phyloP scores from a whole-genome alignment of 164 flowering plant species.

The Buxus sempervirens region DNA sequence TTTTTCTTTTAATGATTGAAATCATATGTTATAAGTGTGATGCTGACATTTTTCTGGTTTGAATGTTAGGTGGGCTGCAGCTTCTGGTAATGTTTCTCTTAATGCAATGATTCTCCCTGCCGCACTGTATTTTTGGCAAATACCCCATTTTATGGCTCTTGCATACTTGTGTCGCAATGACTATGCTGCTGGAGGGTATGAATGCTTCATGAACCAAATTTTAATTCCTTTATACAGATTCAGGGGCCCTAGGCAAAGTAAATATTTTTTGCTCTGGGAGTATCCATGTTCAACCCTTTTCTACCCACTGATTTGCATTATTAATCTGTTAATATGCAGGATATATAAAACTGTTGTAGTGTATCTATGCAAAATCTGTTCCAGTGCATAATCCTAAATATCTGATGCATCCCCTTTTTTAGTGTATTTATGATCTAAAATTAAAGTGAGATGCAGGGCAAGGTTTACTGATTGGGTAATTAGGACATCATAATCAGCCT shows the following conservation, averaged over 20 bases:
- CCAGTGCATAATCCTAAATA: too few relatives aligned
- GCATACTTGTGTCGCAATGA: slow-evolving; percentile 89
- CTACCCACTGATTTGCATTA: neutral
- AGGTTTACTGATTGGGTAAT: too few relatives aligned
- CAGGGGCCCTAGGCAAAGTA: neutral
- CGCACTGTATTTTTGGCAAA: slow-evolving; percentile 96
- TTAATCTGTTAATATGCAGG: too few relatives aligned
- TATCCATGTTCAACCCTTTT: neutral
- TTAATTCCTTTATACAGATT: neutral
- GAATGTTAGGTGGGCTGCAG: slow-evolving; percentile 84
- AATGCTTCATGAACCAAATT: neutral
- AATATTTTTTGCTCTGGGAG: neutral
- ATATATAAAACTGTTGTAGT: too few relatives aligned
- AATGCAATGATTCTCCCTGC: slow-evolving; percentile 86
- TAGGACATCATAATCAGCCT: too few relatives aligned
- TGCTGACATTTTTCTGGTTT: slow-evolving; percentile 16
- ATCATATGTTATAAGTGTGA: neutral
- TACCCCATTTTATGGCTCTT: slow-evolving; percentile 99
- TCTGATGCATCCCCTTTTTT: too few relatives aligned
- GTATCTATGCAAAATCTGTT: too few relatives aligned
- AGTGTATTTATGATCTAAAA: too few relatives aligned
- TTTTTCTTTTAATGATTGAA: neutral
- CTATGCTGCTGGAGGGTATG: slow-evolving; percentile 97
- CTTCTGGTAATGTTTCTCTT: slow-evolving; percentile 71
- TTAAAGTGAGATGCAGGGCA: too few relatives aligned